Conservation (phyloP, 148 eudicot species). For the Oxyria digyna region DNA sequence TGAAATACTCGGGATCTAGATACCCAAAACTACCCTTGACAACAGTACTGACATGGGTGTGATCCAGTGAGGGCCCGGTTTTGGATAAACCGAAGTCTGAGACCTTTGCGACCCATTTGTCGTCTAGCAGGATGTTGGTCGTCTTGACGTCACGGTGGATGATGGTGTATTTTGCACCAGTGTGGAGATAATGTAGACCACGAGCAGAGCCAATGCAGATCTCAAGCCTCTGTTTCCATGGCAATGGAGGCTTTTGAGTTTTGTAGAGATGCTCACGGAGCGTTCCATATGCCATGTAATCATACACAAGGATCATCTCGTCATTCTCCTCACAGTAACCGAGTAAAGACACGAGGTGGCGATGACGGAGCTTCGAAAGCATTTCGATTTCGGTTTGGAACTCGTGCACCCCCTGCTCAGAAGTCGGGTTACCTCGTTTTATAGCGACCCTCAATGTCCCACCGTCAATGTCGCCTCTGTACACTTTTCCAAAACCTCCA, state of each 20-base stretch:
- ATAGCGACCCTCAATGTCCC: slow-evolving; percentile 70
- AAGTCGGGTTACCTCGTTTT: slow-evolving; percentile 76
- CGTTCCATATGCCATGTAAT: slow-evolving; percentile 90
- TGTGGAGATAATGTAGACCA: slow-evolving; percentile 90
- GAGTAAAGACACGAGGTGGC: slow-evolving; percentile 82
- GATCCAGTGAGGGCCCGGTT: slow-evolving; percentile 82
- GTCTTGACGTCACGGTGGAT: slow-evolving; percentile 98
- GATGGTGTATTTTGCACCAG: slow-evolving; percentile 90
- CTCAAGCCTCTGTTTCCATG: slow-evolving; percentile 96
- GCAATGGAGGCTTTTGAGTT: slow-evolving; percentile 79
- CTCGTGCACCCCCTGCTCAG: slow-evolving; percentile 89
- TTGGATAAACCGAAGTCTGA: slow-evolving; percentile 95
- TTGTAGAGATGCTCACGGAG: slow-evolving; percentile 94
- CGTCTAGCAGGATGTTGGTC: slow-evolving; percentile 81
- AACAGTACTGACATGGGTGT: slow-evolving; percentile 90
- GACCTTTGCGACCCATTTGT: slow-evolving; percentile 95
- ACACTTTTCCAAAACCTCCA: slow-evolving; percentile 95
- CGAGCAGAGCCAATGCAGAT: slow-evolving; percentile 94
- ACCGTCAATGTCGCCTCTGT: slow-evolving; percentile 74
- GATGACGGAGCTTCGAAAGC: slow-evolving; percentile 95
- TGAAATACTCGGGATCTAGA: slow-evolving; percentile 91
- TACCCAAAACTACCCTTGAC: slow-evolving; percentile 97
- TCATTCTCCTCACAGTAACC: slow-evolving; percentile 93
- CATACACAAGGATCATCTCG: slow-evolving; percentile 92
- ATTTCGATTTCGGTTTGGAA: slow-evolving; percentile 95